Base-by-base conservation (phyloP, 345 rosid genomes). In the Garcia nutans region DNA sequence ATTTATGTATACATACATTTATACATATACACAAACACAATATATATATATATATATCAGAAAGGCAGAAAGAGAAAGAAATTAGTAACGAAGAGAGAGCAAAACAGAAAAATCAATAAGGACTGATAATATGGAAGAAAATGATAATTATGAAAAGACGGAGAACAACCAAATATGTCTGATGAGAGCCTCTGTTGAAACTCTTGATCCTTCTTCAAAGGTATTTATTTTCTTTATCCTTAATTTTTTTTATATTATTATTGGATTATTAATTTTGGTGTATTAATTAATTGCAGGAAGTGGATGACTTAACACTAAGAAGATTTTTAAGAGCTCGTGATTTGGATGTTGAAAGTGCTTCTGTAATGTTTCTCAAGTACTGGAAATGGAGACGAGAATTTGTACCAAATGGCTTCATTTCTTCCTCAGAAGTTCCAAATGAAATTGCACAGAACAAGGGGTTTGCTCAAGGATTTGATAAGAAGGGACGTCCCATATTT, bases 301-400 rank as follows among this genome's bases (percentile, higher is more conserved):
- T 77, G 47, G 90, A 86, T 72, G 91, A 84, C 70, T 19, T 24
- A 68, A 86, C 73, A n/a, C 44, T 86, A 0, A 66, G 87, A 78
- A 84, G 91, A 77, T 88, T 86, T 77, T 72, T 88, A 44, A 64
- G 89, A 6, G 91, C 88, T 33, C 80, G 91, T 33, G 86, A 81
- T 41, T 70, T 77, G 12, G 87, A 86, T 17, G 45, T 80, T 11
- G 82, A 83, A 70, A 86, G 78, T 60, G 88, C 84, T n/a, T 81
- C 86, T 31, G 70, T 49, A 9, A 81, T 88, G 88, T 77, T 84
- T 50, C 75, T 84, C 12, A 84, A 77, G 64, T 83, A 79, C 83
- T 73, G 83, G 68, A 84, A 84, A 50, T 88, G 89, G 91, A 86
- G 84, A 63, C 60, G 55, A 11, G 52, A 44, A n/a, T 86, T 86